These are phyloP conservation scores for Puccinia brachypodii DNA, from an alignment of 1,284 basidiomycete genomes.

Conservation along the genomic window DNA sequence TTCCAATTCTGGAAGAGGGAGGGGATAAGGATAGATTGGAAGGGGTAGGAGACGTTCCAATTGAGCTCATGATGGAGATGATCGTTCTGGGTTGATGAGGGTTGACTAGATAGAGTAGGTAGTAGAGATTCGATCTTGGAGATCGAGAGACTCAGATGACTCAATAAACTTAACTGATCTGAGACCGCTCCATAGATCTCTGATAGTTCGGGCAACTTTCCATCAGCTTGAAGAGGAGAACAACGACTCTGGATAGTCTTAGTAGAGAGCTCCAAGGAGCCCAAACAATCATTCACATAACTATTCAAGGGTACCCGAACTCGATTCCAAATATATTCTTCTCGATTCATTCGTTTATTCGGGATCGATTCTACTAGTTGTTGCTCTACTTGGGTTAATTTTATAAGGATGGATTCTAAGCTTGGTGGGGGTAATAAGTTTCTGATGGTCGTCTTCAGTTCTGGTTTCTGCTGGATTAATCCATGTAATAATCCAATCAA, in stretches of 20 bases:
- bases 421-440: constrained; percentile 27
- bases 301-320: constrained; percentile 24
- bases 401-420: constrained; percentile 13
- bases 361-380: constrained; percentile 28
- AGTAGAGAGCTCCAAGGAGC: neutral
- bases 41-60: constrained; percentile 31
- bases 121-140: constrained; percentile 20
- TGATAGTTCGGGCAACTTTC: constrained; percentile 6
- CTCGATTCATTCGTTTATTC: constrained; percentile 25
- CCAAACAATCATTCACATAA: constrained; percentile 43
- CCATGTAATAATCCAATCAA: constrained; percentile 19
- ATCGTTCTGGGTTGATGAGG: constrained; percentile 17
- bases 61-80: constrained; percentile 10
- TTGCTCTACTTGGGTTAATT: constrained; percentile 21
- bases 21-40: constrained; percentile 35
- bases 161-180: constrained; percentile 23
- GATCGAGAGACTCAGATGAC: constrained; percentile 22
- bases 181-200: constrained; percentile 30
- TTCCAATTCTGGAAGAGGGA: constrained; percentile 36
- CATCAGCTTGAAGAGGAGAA: neutral
- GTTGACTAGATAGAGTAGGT: constrained; percentile 9
- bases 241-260: constrained; percentile 21
- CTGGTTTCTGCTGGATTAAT: constrained; percentile 31
- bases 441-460: constrained; percentile 29
- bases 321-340: constrained; percentile 46